phyloP scores from a whole-genome alignment of 208 protist species.

The Leishmania turanica region DNA sequence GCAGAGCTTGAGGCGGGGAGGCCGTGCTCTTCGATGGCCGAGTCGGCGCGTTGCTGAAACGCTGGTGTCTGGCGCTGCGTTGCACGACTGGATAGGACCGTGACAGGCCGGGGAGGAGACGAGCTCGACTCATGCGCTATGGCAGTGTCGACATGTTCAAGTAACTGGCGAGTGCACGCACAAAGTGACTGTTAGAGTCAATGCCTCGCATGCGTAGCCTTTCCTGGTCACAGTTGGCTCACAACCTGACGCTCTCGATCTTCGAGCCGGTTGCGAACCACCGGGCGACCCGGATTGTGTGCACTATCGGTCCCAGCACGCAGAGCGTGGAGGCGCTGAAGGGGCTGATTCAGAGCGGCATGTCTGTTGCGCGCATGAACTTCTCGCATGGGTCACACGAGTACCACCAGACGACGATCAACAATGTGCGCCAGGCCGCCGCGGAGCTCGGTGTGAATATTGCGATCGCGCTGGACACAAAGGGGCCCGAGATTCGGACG shows the following conservation, averaged over 20 bases:
- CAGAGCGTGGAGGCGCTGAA: constrained; percentile 94
- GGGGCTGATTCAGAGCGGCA: constrained; percentile 94
- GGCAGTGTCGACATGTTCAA: too few relatives aligned
- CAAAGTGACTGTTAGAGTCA: too few relatives aligned
- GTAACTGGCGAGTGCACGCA: too few relatives aligned
- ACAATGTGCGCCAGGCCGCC: constrained; percentile 93
- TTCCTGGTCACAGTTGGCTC: constrained; percentile 83
- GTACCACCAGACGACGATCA: constrained; percentile 95
- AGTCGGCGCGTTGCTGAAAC: not conserved
- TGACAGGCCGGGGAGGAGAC: too few relatives aligned
- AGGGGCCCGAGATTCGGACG: constrained; percentile 97
- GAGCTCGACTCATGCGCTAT: not conserved
- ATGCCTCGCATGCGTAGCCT: too few relatives aligned
- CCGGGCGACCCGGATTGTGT: constrained; percentile 94
- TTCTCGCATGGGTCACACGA: constrained; percentile 98
- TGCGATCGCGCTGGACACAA: constrained; percentile 97
- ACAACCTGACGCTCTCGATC: constrained; percentile 89
- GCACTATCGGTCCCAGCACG: constrained; percentile 97
- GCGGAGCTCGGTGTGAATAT: constrained; percentile 88
- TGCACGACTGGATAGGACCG: not conserved
- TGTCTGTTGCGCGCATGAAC: constrained; percentile 98
- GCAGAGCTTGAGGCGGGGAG: not conserved
- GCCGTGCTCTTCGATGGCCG: not conserved
- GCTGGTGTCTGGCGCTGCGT: not conserved
- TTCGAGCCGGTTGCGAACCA: constrained; percentile 83